Evolutionary conservation across 2,329 filamentous ascomycete species (phyloP).

Genomic region (Cercospora canescens): DNA sequence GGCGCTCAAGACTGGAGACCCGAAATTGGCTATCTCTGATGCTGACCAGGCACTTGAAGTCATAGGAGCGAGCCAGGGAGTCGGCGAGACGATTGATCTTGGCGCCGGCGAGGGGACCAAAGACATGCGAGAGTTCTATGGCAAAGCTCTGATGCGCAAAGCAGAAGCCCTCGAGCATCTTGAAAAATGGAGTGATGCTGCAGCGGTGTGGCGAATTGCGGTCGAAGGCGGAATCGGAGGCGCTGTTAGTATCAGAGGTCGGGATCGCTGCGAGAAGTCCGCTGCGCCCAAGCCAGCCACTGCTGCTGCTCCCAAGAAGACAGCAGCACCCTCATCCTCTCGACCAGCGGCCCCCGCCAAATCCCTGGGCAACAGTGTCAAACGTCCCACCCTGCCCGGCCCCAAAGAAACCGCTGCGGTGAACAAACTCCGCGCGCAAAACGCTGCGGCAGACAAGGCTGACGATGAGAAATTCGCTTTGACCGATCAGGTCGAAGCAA

Average conservation of each 20-base stretch:
- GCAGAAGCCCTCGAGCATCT: constrained; percentile 94
- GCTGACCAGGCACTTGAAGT: constrained; percentile 77
- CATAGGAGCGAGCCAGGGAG: constrained; percentile 77
- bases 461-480: constrained; percentile 94
- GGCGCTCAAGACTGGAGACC: constrained; percentile 85
- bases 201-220: constrained; percentile 74
- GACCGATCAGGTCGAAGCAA: constrained; percentile 79
- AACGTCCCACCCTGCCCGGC: constrained; percentile 33
- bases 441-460: constrained; percentile 78
- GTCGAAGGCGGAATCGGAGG: constrained; percentile 88
- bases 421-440: constrained; percentile 75
- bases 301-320: constrained; percentile 47
- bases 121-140: constrained; percentile 90
- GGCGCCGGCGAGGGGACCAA: constrained; percentile 61
- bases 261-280: constrained; percentile 86
- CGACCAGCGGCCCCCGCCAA: constrained; percentile 24
- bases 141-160: constrained; percentile 90
- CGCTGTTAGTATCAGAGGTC: constrained; percentile 76
- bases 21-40: constrained; percentile 82
- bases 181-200: constrained; percentile 89
- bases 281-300: constrained; percentile 57
- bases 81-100: constrained; percentile 76
- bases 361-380: constrained; percentile 26
- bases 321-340: constrained; percentile 43
- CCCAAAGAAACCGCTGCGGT: constrained; percentile 68